These are phyloP conservation scores for Penicillium malachiteum DNA, from an alignment of 495 filamentous ascomycete species.

Conservation along the genomic window DNA sequence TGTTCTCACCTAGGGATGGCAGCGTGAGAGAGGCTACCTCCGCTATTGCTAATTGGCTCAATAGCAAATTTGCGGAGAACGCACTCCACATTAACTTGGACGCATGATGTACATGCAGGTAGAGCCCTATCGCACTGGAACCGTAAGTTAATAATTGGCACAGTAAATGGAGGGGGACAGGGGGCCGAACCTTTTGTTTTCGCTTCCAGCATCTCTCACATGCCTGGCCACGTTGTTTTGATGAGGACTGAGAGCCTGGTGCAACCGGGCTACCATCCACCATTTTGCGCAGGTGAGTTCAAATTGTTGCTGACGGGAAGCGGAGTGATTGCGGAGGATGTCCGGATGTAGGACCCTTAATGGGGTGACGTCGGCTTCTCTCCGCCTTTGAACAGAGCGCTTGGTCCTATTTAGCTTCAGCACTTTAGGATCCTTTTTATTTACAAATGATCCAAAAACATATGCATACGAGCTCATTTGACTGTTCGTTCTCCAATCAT, in stretches of 20 bases:
- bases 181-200: constrained; percentile 29
- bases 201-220: constrained; percentile 35
- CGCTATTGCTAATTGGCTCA: constrained; percentile 15
- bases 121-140: constrained; percentile 24
- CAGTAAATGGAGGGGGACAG: neutral
- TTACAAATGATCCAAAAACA: too few relatives aligned
- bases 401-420: too few relatives aligned
- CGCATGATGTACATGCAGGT: constrained; percentile 25
- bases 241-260: neutral
- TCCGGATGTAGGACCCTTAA: neutral
- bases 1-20: constrained; percentile 23
- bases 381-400: too few relatives aligned
- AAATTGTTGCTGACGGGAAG: constrained; percentile 6
- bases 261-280: neutral
- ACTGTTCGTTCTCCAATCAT: neutral
- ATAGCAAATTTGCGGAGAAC: constrained; percentile 18
- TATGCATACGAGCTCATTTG: too few relatives aligned
- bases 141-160: neutral
- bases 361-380: neutral
- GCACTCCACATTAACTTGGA: constrained; percentile 14
- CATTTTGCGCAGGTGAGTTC: neutral
- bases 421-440: too few relatives aligned
- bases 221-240: constrained; percentile 20
- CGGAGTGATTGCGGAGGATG: constrained; percentile 1
- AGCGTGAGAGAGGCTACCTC: constrained; percentile 25